Evolutionary conservation across 2,329 filamentous ascomycete genomes (phyloP), one percentile per base, ranked within the genome.

Genomic region (Dactylellina cionopaga): DNA sequence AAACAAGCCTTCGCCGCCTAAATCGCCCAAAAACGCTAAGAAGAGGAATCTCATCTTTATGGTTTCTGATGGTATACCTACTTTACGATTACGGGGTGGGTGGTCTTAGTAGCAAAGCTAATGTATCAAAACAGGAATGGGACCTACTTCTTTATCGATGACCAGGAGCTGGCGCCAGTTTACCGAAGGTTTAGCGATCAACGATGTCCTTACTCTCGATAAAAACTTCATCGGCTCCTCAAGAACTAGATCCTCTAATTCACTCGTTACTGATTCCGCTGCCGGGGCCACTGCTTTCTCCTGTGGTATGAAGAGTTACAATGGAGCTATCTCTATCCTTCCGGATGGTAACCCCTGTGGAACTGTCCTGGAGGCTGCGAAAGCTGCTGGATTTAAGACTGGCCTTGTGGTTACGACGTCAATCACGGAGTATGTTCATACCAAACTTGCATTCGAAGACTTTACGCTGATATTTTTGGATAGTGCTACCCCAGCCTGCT

Each of bases 31-130:
- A 17, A 64, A 35, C 24, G n/a, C 25, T 22, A 56, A 55, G 56
- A 99, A 98, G 84, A 87, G 92, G 60, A 99, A 98, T 81, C 84
- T 99, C 58, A 90, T 99, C 77, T 98, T 99, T 84, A 99, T 99
- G 95, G 94, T 99, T 35, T 96, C 92, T 0, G 95, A 99, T 80
- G 95, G 95, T 78, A 74, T 10, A 51, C n/a, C n/a, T n/a, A n/a
- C n/a, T n/a, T 27, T 46, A n/a, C 9, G 15, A 13, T 1, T 27
- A 10, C 19, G 11, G 7, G 19, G 15, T 25, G 5, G n/a, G 22
- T 25, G 24, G n/a, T 19, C 15, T 24, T 9, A 22, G 15, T 15
- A 37, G 41, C 5, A 11, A 37, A 13, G 22, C 31, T 68, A 51
- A 64, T 4, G 13, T 10, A 27, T 55, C 10, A 10, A 25, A 44